Evolutionary conservation across 495 filamentous ascomycete species (phyloP).

Genomic region (Chaetomium fimeti): DNA sequence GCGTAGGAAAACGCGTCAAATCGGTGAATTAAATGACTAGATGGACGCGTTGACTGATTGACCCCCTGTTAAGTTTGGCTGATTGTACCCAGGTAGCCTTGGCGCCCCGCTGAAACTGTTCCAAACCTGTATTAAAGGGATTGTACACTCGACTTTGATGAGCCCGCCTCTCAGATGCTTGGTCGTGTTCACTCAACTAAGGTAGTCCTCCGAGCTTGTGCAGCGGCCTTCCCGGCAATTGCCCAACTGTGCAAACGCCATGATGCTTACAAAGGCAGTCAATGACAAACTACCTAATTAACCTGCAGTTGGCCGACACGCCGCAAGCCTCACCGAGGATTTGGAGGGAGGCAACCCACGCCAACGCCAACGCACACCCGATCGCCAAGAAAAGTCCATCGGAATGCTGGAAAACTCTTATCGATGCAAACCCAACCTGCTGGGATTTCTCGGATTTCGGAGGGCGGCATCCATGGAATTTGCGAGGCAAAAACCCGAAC

Average conservation of each 20-base stretch:
- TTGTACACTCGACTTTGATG: too few species aligned
- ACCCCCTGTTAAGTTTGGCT: too few species aligned
- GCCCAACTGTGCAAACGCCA: neutral
- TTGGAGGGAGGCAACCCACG: neutral
- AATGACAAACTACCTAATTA: neutral
- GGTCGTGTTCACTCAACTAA: too few species aligned
- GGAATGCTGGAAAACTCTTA: neutral
- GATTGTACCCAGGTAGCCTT: too few species aligned
- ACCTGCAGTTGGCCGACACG: neutral
- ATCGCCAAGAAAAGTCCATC: neutral
- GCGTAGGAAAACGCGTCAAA: too few species aligned
- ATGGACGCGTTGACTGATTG: too few species aligned
- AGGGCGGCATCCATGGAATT: neutral
- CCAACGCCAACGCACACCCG: neutral
- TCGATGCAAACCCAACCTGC: neutral
- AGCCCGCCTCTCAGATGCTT: too few species aligned
- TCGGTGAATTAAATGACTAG: too few species aligned
- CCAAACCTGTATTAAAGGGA: too few species aligned
- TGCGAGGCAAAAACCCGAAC: neutral
- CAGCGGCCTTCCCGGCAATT: constrained; percentile 3
- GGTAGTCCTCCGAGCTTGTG: neutral
- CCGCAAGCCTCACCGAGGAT: neutral
- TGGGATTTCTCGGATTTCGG: neutral
- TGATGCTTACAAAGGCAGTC: neutral
- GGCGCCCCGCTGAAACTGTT: too few species aligned